phyloP scores from a whole-genome alignment of 2,329 filamentous ascomycete species.

The Penicillium brasilianum region DNA sequence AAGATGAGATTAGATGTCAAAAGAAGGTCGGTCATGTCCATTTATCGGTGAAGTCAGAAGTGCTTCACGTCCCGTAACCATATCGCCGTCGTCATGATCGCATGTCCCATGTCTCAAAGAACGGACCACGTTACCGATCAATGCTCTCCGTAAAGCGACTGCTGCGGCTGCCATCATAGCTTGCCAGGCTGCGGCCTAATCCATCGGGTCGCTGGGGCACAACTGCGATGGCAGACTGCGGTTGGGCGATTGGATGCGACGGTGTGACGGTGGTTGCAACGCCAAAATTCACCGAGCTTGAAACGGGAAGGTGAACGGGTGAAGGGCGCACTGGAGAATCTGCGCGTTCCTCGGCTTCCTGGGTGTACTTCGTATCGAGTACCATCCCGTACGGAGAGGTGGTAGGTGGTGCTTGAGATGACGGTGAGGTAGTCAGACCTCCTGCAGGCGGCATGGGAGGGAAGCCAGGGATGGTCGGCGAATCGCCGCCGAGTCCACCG shows the following conservation, averaged over 20 bases:
- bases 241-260: constrained; percentile 34
- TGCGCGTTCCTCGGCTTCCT: constrained; percentile 35
- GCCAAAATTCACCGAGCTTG: constrained; percentile 39
- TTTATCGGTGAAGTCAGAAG: constrained; percentile 2
- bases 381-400: constrained; percentile 37
- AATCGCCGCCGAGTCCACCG: constrained; percentile 39
- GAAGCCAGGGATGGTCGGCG: constrained; percentile 36
- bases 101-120: constrained; percentile 22
- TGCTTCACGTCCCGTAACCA: constrained; percentile 18
- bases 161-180: constrained; percentile 51
- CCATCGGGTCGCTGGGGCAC: constrained; percentile 41
- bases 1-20: constrained; percentile 9
- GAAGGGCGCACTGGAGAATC: constrained; percentile 48
- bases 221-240: constrained; percentile 34
- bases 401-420: constrained; percentile 36
- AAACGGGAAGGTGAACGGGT: constrained; percentile 50
- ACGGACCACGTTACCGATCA: constrained; percentile 31
- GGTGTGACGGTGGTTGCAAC: constrained; percentile 31
- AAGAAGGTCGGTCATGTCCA: constrained; percentile 15
- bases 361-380: constrained; percentile 39
- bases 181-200: constrained; percentile 50
- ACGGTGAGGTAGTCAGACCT: constrained; percentile 27
- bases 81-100: constrained; percentile 28
- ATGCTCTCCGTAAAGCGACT: constrained; percentile 52
- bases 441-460: constrained; percentile 33